phyloP scores from a whole-genome alignment of 108 stramenopile species.

The Hondaea fermentalgiana region DNA sequence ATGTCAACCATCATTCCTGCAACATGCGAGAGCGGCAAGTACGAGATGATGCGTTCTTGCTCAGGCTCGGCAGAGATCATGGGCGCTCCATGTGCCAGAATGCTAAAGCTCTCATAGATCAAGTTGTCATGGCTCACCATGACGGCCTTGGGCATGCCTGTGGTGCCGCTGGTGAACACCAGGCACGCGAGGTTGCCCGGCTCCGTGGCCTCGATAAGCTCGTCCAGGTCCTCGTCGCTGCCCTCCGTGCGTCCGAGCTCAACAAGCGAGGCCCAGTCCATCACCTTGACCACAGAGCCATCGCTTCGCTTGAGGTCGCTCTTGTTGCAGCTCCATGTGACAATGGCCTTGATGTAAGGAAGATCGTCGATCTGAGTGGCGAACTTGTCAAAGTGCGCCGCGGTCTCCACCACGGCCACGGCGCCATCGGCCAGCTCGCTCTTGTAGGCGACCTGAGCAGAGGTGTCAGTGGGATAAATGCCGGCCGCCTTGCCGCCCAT shows the following conservation, averaged over 20 bases:
- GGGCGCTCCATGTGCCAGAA: neutral
- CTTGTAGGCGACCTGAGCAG: neutral
- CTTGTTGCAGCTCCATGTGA: slow-evolving; percentile 44
- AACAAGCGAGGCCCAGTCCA: slow-evolving; percentile 20
- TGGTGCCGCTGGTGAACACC: slow-evolving; percentile 71
- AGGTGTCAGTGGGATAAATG: neutral
- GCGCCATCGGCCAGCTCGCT: neutral
- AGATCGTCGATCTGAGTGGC: slow-evolving; percentile 29
- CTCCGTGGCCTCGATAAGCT: slow-evolving; percentile 26
- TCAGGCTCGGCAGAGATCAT: neutral
- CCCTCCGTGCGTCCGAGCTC: slow-evolving; percentile 9
- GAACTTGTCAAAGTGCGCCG: slow-evolving; percentile 56
- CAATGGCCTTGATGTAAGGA: slow-evolving; percentile 54
- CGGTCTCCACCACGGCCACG: slow-evolving; percentile 38
- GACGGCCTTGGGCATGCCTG: slow-evolving; percentile 71
- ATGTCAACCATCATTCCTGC: slow-evolving; percentile 58
- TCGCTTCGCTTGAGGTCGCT: slow-evolving; percentile 17
- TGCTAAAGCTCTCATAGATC: neutral
- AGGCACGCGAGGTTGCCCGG: slow-evolving; percentile 51
- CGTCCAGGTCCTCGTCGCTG: slow-evolving; percentile 21
- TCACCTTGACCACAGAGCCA: slow-evolving; percentile 33
- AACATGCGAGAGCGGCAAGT: slow-evolving; percentile 50
- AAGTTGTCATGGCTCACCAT: slow-evolving; percentile 68
- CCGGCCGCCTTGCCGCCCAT: neutral
- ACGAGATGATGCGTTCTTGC: slow-evolving; percentile 33